Evolutionary conservation across 495 filamentous ascomycete species (phyloP), one percentile per base, ranked within the genome.

Genomic region (Cercophora scortea): DNA sequence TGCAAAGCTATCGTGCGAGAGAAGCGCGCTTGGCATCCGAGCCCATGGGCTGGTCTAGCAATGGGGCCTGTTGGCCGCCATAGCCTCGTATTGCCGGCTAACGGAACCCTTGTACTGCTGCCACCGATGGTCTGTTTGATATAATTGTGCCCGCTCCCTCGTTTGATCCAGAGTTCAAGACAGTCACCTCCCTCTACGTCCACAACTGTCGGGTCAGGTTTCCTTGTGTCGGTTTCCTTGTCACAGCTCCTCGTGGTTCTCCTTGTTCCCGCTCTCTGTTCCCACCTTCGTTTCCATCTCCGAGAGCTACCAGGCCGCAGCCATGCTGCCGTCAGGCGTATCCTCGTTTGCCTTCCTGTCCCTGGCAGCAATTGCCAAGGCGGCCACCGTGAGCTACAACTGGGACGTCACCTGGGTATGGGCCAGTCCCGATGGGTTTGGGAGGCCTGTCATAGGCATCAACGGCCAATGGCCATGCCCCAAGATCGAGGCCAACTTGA

Each of bases 391-490:
- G 5, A 64, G 53, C 11, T 70, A 70, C 50, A 60, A 71, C 60
- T 92, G 82, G 76, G 79, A 87, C 54, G 76, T 87, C 42, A 81
- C 78, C 0, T 90, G 87, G 87, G 82, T 89, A 2, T 80, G 69
- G 50, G 81, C 80, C 4, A 79, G 76, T 51, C 88, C 88, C 1
- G 87, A 91, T 69, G 86, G 84, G 4, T 56, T 76, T 13, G 71
- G 72, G 5, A 75, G 90, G 8, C 79, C 81, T n/a, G 79, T 85
- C 16, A 85, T 93, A 56, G 85, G 86, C 35, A 87, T 93, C 68
- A 92, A 93, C 65, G 77, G 76, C 9, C 66, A 80, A 56, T 91
- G 85, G 86, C 88, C 88, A 12, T 73, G 83, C 42, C 88, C 87
- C 7, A 59, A 68, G 8, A 81, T 91, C 36, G 76, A 88, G 53